Conservation (phyloP, 2,329 filamentous ascomycete genomes). For the Aureobasidium sp. region DNA sequence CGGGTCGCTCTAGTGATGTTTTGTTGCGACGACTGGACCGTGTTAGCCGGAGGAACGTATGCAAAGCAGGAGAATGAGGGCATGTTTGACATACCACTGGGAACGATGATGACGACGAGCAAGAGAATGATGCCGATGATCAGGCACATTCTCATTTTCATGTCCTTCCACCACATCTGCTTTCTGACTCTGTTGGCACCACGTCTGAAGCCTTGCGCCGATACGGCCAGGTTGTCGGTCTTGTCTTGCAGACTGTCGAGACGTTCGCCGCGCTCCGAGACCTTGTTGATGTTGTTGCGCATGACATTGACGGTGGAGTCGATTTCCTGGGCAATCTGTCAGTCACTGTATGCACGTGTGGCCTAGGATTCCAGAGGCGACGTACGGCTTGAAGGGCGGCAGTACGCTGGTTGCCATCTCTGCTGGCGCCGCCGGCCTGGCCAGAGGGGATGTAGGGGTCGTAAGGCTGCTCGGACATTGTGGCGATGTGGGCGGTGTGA, state of each 20-base stretch:
- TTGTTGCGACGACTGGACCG: slow-evolving; percentile 9
- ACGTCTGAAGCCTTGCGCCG: slow-evolving; percentile 89
- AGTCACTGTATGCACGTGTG: not conserved
- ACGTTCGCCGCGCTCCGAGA: slow-evolving; percentile 83
- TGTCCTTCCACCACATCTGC: slow-evolving; percentile 99
- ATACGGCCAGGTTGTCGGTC: slow-evolving; percentile 85
- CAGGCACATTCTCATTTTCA: slow-evolving; percentile 99
- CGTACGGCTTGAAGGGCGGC: slow-evolving; percentile 79
- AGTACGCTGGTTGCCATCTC: slow-evolving; percentile 54
- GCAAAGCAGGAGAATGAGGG: not conserved
- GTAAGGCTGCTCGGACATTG: slow-evolving; percentile 61
- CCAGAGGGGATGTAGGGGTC: slow-evolving; percentile 76
- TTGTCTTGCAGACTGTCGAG: slow-evolving; percentile 87
- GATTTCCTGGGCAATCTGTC: slow-evolving; percentile 65
- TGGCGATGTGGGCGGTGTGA: slow-evolving; percentile 16
- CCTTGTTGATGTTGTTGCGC: slow-evolving; percentile 96
- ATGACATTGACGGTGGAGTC: slow-evolving; percentile 91
- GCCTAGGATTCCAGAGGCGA: slow-evolving; percentile 21
- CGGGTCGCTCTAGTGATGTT: slow-evolving; percentile 6
- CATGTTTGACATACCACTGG: slow-evolving; percentile 58
- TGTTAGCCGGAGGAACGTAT: not conserved
- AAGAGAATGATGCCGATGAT: slow-evolving; percentile 85
- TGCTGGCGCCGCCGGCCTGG: slow-evolving; percentile 36
- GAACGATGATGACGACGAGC: slow-evolving; percentile 88
- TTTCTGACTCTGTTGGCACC: slow-evolving; percentile 88